Conservation (phyloP, 371 early-diverging fungal species). For the Mortierella polycephala region DNA sequence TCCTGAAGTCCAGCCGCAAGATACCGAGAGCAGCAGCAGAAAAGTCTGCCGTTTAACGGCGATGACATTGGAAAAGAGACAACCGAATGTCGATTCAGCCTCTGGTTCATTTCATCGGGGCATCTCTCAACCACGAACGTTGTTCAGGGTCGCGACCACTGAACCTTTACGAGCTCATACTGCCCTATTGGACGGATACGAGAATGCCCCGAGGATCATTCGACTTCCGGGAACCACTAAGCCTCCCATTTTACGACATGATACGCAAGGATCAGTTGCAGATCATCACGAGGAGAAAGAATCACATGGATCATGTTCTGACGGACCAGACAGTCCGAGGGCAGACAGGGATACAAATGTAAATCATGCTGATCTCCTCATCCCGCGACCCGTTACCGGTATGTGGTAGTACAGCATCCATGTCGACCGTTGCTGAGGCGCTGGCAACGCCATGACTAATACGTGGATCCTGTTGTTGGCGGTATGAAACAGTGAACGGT, state of each 20-base stretch:
- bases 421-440: not conserved
- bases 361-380: too few species aligned
- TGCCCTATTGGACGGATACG: not conserved
- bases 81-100: not conserved
- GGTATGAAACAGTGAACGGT: not conserved
- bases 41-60: not conserved
- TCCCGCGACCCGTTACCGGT: too few species aligned
- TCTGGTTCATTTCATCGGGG: not conserved
- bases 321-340: too few species aligned
- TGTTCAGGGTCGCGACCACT: not conserved
- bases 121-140: not conserved
- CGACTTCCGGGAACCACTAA: too few species aligned
- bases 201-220: not conserved
- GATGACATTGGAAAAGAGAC: not conserved
- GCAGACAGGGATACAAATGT: too few species aligned
- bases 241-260: not conserved
- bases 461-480: not conserved
- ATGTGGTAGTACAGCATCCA: not conserved
- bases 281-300: not conserved
- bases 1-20: too few species aligned
- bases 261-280: not conserved
- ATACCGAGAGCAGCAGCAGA: too few species aligned
- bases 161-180: not conserved
- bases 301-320: too few species aligned
- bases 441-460: not conserved